Evolutionary conservation across 495 filamentous ascomycete genomes (phyloP), one percentile per base, ranked within the genome.

Genomic region (Glarea lozoyensis): DNA sequence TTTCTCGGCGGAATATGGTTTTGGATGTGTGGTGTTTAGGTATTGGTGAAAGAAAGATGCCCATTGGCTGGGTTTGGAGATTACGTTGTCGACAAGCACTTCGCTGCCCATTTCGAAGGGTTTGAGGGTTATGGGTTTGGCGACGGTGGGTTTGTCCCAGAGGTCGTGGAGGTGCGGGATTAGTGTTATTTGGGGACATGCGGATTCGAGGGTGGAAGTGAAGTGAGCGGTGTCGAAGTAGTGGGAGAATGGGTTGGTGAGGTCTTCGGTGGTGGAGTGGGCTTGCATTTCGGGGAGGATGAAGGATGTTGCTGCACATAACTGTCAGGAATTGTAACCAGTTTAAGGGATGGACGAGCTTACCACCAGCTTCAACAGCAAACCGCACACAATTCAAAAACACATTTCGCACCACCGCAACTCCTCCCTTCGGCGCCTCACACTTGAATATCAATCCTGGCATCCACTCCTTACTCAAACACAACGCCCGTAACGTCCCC

Each of bases 191-290:
- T 62, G 57, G 17, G 61, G 62, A 37, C 68, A 73, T 0, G 63
- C 42, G 0, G 40, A 34, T 0, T 27, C 37, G 21, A 72, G 45
- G 5, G 53, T 56, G 24, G 11, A 15, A 0, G 58, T 55, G 53
- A 73, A 68, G 52, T 66, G 63, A 12, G 37, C 23, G 37, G 60
- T 58, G 40, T 68, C 63, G 48, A 73, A 73, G 52, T 66, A 64
- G 55, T 71, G 67, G 43, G 31, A 46, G 43, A 69, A 62, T 3
- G 40, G 46, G 19, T 36, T 13, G 35, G 5, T 16, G 7, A 36
- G 17, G 5, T 37, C 16, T 61, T 48, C 18, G 57, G 58, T 44
- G 67, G 45, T 30, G 42, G 51, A 54, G 21, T 66, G 60, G 1
- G 54, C 40, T n/a, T 53, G 46, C 44, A 72, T 66, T 23, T 54